These are phyloP conservation scores for Saccharomycopsis microspora DNA, from an alignment of 805 yeast species.

Conservation along the genomic window DNA sequence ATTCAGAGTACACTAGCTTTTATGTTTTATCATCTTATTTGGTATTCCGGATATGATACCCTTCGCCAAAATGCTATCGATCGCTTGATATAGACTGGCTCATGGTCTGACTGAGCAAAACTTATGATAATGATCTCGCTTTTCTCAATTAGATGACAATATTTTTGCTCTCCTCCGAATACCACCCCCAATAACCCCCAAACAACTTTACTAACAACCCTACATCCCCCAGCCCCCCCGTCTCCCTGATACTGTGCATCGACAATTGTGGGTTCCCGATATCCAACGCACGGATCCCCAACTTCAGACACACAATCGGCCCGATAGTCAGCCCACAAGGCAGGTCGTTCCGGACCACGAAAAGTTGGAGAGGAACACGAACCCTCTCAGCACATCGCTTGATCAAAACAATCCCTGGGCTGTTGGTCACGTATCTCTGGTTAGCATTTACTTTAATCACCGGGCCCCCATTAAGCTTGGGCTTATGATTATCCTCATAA, in stretches of 20 bases:
- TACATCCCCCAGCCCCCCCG: constrained; percentile 73
- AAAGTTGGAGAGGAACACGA: constrained; percentile 76
- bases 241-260: constrained; percentile 91
- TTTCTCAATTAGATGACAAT: not conserved
- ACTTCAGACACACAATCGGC: constrained; percentile 77
- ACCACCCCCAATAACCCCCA: constrained; percentile 45
- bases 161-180: constrained; percentile 16
- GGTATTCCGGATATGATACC: too few species aligned
- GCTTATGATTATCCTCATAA: constrained; percentile 72
- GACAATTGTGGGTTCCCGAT: constrained; percentile 86
- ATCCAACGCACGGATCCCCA: constrained; percentile 82
- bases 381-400: constrained; percentile 59
- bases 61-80: too few species aligned
- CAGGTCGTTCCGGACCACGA: constrained; percentile 87
- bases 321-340: constrained; percentile 97
- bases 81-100: not conserved
- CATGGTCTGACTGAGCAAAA: not conserved
- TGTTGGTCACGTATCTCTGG: constrained; percentile 90
- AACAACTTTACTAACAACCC: constrained; percentile 51
- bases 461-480: constrained; percentile 79
- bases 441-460: constrained; percentile 90
- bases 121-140: not conserved
- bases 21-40: too few species aligned
- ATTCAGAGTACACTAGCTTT: too few species aligned
- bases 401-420: constrained; percentile 74